These are phyloP conservation scores for Cyberlindnera americana DNA, from an alignment of 805 yeast species.

Conservation along the genomic window DNA sequence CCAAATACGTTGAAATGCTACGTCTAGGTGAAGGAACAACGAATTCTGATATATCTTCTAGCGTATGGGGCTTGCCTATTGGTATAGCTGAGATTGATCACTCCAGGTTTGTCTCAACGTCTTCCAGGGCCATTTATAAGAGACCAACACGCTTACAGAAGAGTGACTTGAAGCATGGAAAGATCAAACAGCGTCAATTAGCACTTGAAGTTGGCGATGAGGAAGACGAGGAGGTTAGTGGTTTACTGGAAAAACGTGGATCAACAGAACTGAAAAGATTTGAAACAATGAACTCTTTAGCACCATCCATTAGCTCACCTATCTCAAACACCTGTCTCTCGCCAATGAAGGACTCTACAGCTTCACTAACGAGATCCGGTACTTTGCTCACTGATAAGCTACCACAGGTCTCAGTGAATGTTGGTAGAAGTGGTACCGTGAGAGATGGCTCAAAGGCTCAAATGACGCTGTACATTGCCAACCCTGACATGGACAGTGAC, in stretches of 20 bases:
- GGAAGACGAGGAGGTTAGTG: conserved; percentile 31
- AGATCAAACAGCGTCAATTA: conserved; percentile 58
- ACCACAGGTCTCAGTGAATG: conserved; percentile 21
- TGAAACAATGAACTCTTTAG: conserved; percentile 10
- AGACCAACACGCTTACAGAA: conserved; percentile 21
- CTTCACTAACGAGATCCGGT: conserved; percentile 18
- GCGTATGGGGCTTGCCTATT: conserved; percentile 48
- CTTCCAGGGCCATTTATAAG: conserved; percentile 16
- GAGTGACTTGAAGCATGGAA: conserved; percentile 58
- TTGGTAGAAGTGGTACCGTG: conserved; percentile 34
- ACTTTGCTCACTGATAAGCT: conserved; percentile 22
- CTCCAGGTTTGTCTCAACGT: conserved; percentile 13
- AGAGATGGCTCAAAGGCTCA: conserved; percentile 33
- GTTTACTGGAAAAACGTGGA: conserved; percentile 8
- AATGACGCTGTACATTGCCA: conserved; percentile 51
- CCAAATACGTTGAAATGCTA: conserved; percentile 45
- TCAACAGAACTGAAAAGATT: conserved; percentile 19
- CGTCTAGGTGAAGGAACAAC: conserved; percentile 47
- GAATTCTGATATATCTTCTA: conserved; percentile 43
- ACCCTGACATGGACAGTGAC: conserved; percentile 46
- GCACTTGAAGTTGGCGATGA: conserved; percentile 75
- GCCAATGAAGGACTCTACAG: conserved; percentile 9
- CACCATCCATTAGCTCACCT: conserved; percentile 9
- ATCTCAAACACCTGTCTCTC: conserved; percentile 11
- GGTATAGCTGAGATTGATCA: conserved; percentile 48